Evolutionary conservation across 2,329 filamentous ascomycete species (phyloP).

Genomic region (Pseudogymnoascus sp.): DNA sequence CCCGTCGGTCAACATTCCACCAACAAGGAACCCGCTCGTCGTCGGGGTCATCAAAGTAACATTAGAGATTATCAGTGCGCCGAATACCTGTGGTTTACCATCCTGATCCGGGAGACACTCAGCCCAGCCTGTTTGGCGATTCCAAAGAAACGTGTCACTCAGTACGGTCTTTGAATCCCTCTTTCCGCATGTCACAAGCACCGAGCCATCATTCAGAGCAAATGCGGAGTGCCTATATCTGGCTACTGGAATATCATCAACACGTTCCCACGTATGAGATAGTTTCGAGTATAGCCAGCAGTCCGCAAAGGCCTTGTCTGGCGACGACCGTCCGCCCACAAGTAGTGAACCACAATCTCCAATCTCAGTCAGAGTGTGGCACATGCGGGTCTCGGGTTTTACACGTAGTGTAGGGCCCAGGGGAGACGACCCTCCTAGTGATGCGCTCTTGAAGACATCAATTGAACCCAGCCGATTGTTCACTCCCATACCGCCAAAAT

Average conservation of each 20-base stretch:
- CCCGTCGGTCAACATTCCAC: slow-evolving; percentile 62
- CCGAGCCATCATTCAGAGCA: slow-evolving; percentile 39
- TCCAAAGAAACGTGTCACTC: slow-evolving; percentile 24
- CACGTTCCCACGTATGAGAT: slow-evolving; percentile 49
- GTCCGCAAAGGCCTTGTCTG: slow-evolving; percentile 58
- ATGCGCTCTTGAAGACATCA: slow-evolving; percentile 38
- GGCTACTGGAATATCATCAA: slow-evolving; percentile 58
- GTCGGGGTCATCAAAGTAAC: neutral
- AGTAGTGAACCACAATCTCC: slow-evolving; percentile 53
- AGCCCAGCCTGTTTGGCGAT: slow-evolving; percentile 23
- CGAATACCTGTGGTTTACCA: neutral
- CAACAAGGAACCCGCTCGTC: slow-evolving; percentile 29
- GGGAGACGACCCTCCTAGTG: slow-evolving; percentile 2
- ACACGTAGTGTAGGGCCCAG: slow-evolving; percentile 10
- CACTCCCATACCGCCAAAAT: slow-evolving; percentile 28
- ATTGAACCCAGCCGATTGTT: slow-evolving; percentile 35
- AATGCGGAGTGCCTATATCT: slow-evolving; percentile 69
- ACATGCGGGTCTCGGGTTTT: slow-evolving; percentile 50
- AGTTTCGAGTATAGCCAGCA: slow-evolving; percentile 64
- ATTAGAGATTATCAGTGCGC: neutral
- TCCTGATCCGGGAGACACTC: slow-evolving; percentile 15
- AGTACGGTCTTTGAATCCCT: slow-evolving; percentile 22
- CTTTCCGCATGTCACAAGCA: slow-evolving; percentile 33
- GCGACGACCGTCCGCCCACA: slow-evolving; percentile 71
- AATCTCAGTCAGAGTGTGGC: slow-evolving; percentile 66